Evolutionary conservation across 345 rosid genomes (phyloP).

Genomic region (Citrus trifoliata): DNA sequence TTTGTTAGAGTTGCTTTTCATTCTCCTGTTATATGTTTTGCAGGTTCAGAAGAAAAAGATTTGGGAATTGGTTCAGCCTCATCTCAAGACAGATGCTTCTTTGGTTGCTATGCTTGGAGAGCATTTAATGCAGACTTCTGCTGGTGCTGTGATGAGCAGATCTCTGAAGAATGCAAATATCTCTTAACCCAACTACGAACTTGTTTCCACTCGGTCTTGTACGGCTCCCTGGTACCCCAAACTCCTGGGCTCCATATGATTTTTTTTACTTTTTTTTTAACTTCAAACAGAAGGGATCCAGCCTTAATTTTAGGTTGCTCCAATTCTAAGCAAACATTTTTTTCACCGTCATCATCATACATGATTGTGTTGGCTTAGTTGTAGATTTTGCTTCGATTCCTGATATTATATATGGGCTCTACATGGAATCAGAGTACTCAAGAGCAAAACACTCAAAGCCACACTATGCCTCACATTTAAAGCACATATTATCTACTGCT

Average conservation of each 20-base stretch:
- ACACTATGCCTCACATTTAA: too few relatives aligned
- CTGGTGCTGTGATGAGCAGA: slow-evolving; percentile 54
- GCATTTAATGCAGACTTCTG: slow-evolving; percentile 64
- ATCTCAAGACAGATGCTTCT: slow-evolving; percentile 68
- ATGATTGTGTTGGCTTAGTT: neutral
- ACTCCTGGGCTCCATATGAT: too few relatives aligned
- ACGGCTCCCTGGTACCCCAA: neutral
- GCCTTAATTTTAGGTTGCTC: neutral
- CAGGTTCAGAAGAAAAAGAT: slow-evolving; percentile 91
- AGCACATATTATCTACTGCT: too few relatives aligned
- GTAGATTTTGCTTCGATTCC: too few relatives aligned
- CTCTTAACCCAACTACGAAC: slow-evolving; percentile 34
- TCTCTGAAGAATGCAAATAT: slow-evolving; percentile 69
- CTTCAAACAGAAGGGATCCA: neutral
- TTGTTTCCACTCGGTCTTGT: neutral
- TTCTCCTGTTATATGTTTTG: neutral
- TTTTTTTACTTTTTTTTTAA: neutral
- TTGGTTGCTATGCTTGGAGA: slow-evolving; percentile 54
- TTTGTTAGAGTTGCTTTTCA: neutral
- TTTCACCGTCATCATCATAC: neutral
- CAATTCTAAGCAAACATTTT: neutral
- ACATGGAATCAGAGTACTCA: too few relatives aligned
- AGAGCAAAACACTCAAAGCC: too few relatives aligned
- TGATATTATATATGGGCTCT: too few relatives aligned
- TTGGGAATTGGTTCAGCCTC: slow-evolving; percentile 89